A percentile compares a stretch with the other conserved stretches of the same genome.
Evolutionary conservation across 257 asterid species (phyloP).

Genomic region (Solanum virginianum): DNA sequence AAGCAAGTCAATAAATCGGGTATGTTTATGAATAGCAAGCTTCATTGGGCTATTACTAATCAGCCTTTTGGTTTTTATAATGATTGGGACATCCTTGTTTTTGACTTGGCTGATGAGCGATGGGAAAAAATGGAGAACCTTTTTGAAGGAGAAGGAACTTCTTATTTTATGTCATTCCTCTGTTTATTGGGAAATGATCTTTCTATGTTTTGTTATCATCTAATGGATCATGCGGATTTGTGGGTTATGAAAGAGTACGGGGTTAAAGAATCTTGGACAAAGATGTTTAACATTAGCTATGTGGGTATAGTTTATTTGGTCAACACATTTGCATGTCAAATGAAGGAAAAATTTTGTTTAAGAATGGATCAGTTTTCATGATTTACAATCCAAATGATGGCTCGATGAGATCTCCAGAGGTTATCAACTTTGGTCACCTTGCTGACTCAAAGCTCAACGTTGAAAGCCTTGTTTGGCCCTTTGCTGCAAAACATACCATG

Average conservation of each 20-base stretch:
- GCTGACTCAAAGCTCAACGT: conserved; percentile 1
- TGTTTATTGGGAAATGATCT: conserved; percentile 21
- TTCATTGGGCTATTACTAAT: not conserved
- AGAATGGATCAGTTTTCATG: conserved; percentile 3
- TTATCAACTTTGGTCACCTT: not conserved
- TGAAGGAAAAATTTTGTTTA: conserved; percentile 26
- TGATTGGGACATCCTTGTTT: not conserved
- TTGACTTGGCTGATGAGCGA: not conserved
- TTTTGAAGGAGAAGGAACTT: conserved; percentile 2
- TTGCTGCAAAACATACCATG: not conserved
- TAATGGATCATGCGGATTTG: conserved; percentile 12
- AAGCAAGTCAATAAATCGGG: not conserved
- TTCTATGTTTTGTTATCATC: conserved; percentile 20
- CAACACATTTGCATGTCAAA: conserved; percentile 11
- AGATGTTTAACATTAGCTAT: conserved; percentile 3
- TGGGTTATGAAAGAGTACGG: conserved; percentile 40
- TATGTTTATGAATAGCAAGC: not conserved
- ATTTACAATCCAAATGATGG: conserved; percentile 15
- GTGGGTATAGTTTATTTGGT: conserved; percentile 1
- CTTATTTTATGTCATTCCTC: not conserved
- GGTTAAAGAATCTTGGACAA: conserved; percentile 27
- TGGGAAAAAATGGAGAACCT: conserved; percentile 14
- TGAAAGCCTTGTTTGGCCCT: conserved; percentile 29
- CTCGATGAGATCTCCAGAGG: conserved; percentile 11
- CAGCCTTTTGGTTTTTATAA: not conserved